Percentiles rank a stretch among this genome's conserved stretches.
Evolutionary conservation across 1,139 yeast genomes (phyloP).

Genomic region (Magnusiomyces ingens): DNA sequence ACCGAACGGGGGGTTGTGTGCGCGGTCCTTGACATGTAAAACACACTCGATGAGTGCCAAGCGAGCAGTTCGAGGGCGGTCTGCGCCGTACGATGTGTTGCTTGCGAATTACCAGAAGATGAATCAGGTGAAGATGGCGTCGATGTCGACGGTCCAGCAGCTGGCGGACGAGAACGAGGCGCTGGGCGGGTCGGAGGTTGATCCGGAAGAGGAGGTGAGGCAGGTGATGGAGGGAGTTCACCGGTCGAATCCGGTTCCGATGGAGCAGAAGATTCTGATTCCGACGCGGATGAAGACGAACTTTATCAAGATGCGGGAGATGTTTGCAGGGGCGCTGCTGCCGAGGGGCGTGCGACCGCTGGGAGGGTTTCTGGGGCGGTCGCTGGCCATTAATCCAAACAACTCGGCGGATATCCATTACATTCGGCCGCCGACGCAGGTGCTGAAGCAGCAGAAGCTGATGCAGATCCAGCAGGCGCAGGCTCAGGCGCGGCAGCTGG

Average conservation of each 20-base stretch:
- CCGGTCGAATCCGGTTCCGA: constrained; percentile 69
- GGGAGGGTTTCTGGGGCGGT: constrained; percentile 14
- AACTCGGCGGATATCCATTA: constrained; percentile 9
- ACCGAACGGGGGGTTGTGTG: constrained; percentile 90
- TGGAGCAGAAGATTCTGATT: constrained; percentile 65
- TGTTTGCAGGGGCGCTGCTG: constrained; percentile 31
- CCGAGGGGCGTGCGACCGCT: constrained; percentile 12
- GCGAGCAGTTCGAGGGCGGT: constrained; percentile 87
- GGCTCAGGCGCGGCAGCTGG: constrained; percentile 33
- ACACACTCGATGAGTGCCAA: constrained; percentile 98
- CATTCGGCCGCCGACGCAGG: background rate
- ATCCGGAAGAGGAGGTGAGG: constrained; percentile 86
- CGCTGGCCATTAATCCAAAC: constrained; percentile 10
- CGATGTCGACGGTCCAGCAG: constrained; percentile 29
- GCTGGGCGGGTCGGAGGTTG: constrained; percentile 25
- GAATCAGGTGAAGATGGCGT: constrained; percentile 82
- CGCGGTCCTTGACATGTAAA: constrained; percentile 90
- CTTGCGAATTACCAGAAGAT: constrained; percentile 86
- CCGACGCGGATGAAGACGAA: constrained; percentile 64
- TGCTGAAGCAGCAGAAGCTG: background rate
- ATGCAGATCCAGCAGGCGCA: constrained; percentile 16
- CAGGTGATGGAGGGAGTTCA: constrained; percentile 83
- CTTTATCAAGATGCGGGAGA: constrained; percentile 63
- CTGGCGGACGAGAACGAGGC: constrained; percentile 27
- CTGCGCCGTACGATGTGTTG: constrained; percentile 84